These are phyloP conservation scores for Calonectria crousiana DNA, from an alignment of 2,329 filamentous ascomycete genomes.

Conservation along the genomic window DNA sequence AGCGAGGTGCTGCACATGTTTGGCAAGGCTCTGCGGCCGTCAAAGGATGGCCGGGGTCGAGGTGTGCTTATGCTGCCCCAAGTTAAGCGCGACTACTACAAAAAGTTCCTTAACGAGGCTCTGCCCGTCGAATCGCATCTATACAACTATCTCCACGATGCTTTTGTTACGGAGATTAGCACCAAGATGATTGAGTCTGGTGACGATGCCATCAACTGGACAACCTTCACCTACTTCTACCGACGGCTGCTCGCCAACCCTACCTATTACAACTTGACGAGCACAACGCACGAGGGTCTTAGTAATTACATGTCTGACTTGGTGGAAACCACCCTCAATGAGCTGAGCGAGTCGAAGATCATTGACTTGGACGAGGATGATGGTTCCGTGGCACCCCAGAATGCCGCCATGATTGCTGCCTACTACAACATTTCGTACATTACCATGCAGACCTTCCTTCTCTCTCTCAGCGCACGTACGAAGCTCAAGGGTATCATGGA, in stretches of 20 bases:
- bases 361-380: constrained; percentile 96
- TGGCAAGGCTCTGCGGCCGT: constrained; percentile 86
- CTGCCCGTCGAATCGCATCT: constrained; percentile 95
- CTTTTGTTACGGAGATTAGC: constrained; percentile 96
- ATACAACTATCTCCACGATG: constrained; percentile 91
- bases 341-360: constrained; percentile 92
- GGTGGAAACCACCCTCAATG: constrained; percentile 91
- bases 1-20: constrained; percentile 98
- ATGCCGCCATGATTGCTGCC: constrained; percentile 96
- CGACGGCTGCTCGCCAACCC: constrained; percentile 93
- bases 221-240: constrained; percentile 98
- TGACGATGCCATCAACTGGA: constrained; percentile 98
- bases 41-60: constrained; percentile 82
- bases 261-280: constrained; percentile 92
- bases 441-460: constrained; percentile 98
- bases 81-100: constrained; percentile 97
- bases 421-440: constrained; percentile 99
- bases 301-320: constrained; percentile 94
- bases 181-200: constrained; percentile 95
- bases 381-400: constrained; percentile 88
- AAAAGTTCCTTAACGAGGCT: constrained; percentile 97
- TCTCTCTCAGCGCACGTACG: constrained; percentile 88
- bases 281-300: constrained; percentile 91
- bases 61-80: constrained; percentile 97
- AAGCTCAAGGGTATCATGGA: constrained; percentile 98